Evolutionary conservation across 768 basidiomycete species (phyloP).

Genomic region (Naganishia randhawae): DNA sequence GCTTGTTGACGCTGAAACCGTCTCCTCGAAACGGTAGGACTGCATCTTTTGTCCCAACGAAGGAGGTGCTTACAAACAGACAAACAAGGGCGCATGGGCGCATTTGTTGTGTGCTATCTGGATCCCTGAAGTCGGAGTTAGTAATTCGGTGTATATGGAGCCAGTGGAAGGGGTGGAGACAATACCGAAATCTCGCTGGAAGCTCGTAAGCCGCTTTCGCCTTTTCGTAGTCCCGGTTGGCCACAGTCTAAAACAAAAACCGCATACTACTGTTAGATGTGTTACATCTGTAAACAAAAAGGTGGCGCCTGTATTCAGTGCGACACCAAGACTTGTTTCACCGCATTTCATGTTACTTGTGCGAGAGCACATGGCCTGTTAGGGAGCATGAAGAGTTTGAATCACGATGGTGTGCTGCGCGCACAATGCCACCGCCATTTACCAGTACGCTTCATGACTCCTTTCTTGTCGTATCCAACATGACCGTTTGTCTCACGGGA

Average conservation of each 20-base stretch:
- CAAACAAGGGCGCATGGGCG: constrained; percentile 70
- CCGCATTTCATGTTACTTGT: constrained; percentile 92
- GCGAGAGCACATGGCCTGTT: constrained; percentile 80
- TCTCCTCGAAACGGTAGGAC: not conserved
- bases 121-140: constrained; percentile 89
- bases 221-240: not conserved
- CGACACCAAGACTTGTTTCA: constrained; percentile 79
- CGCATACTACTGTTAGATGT: constrained; percentile 55
- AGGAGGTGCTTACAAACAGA: constrained; percentile 98
- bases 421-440: constrained; percentile 89
- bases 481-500: not conserved
- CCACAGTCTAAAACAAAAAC: not conserved
- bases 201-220: constrained; percentile 62
- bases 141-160: constrained; percentile 97
- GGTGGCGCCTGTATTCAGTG: constrained; percentile 94
- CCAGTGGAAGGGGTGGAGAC: constrained; percentile 84
- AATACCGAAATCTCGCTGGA: constrained; percentile 89
- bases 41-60: constrained; percentile 96
- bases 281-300: constrained; percentile 61
- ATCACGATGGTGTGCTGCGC: constrained; percentile 55
- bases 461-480: not conserved
- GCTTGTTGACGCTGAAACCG: not conserved
- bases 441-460: constrained; percentile 60
- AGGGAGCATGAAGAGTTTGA: constrained; percentile 50
- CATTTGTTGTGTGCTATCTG: constrained; percentile 95